Evolutionary conservation across 805 yeast genomes (phyloP).

Genomic region (Grigorovia humatica): DNA sequence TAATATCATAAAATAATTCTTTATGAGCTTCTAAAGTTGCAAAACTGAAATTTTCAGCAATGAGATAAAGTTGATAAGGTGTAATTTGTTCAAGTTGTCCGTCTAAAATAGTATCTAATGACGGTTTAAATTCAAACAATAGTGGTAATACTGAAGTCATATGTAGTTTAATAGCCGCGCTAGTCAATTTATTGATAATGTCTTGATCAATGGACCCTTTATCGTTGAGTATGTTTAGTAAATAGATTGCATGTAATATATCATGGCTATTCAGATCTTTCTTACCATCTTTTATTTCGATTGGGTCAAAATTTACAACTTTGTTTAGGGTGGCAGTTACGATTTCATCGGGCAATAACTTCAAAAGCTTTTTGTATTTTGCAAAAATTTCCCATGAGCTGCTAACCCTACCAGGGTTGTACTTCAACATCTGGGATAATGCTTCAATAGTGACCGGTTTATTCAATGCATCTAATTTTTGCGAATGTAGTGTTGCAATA

Average conservation of each 20-base stretch:
- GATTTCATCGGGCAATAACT: slow-evolving; percentile 17
- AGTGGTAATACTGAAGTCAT: slow-evolving; percentile 8
- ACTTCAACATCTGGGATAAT: slow-evolving; percentile 27
- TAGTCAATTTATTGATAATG: slow-evolving; percentile 9
- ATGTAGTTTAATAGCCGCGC: slow-evolving; percentile 9
- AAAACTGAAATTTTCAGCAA: slow-evolving; percentile 7
- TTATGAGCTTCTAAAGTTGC: slow-evolving; percentile 5
- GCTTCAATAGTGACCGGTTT: slow-evolving; percentile 17
- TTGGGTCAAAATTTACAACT: slow-evolving; percentile 31
- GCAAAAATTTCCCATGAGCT: slow-evolving; percentile 39
- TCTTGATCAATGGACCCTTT: slow-evolving; percentile 4
- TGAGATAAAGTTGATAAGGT: slow-evolving; percentile 11
- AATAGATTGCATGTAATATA: slow-evolving; percentile 17
- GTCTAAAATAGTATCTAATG: slow-evolving; percentile 2
- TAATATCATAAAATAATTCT: slow-evolving; percentile 7
- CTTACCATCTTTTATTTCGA: slow-evolving; percentile 28
- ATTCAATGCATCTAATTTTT: slow-evolving; percentile 17
- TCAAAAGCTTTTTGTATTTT: slow-evolving; percentile 13
- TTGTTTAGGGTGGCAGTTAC: slow-evolving; percentile 28
- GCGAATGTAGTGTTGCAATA: slow-evolving; percentile 24
- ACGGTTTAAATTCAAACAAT: slow-evolving; percentile 6
- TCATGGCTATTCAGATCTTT: slow-evolving; percentile 10
- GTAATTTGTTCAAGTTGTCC: slow-evolving; percentile 11
- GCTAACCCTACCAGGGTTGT: slow-evolving; percentile 45
- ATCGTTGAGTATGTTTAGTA: slow-evolving; percentile 14